A percentile compares a stretch with the other conserved stretches of the same genome.
phyloP scores from a whole-genome alignment of 1,284 basidiomycete genomes.

The Cryptococcus depauperatus region DNA sequence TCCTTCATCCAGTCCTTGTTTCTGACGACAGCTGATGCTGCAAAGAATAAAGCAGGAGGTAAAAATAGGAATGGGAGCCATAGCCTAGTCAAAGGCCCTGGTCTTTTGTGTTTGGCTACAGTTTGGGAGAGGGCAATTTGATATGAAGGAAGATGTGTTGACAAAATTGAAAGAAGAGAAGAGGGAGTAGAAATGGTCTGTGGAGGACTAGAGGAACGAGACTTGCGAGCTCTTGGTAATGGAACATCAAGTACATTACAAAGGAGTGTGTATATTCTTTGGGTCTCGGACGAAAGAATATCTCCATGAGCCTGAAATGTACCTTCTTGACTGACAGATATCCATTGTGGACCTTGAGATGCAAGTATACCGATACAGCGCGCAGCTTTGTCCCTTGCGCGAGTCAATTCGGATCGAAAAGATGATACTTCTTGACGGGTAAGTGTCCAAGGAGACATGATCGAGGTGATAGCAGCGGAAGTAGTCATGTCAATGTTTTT shows the following conservation, averaged over 20 bases:
- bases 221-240: constrained; percentile 5
- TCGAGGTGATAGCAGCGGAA: constrained; percentile 22
- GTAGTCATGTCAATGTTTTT: constrained; percentile 18
- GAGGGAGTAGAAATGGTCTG: constrained; percentile 17
- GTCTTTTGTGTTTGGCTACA: constrained; percentile 30
- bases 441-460: constrained; percentile 36
- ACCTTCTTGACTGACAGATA: background rate
- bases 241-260: constrained; percentile 33
- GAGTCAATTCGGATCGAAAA: constrained; percentile 24
- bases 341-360: constrained; percentile 35
- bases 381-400: constrained; percentile 29
- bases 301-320: constrained; percentile 11
- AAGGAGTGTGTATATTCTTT: constrained; percentile 32
- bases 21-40: constrained; percentile 18
- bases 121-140: constrained; percentile 14
- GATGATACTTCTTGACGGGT: constrained; percentile 40
- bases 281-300: constrained; percentile 28
- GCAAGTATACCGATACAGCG: constrained; percentile 36
- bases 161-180: constrained; percentile 29
- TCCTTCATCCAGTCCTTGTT: constrained; percentile 47
- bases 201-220: constrained; percentile 6
- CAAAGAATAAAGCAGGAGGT: constrained; percentile 32
- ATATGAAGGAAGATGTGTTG: constrained; percentile 26
- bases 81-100: constrained; percentile 35
- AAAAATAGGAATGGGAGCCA: constrained; percentile 45